phyloP scores from a whole-genome alignment of 2,329 filamentous ascomycete species.

The Diaporthe nobilis region DNA sequence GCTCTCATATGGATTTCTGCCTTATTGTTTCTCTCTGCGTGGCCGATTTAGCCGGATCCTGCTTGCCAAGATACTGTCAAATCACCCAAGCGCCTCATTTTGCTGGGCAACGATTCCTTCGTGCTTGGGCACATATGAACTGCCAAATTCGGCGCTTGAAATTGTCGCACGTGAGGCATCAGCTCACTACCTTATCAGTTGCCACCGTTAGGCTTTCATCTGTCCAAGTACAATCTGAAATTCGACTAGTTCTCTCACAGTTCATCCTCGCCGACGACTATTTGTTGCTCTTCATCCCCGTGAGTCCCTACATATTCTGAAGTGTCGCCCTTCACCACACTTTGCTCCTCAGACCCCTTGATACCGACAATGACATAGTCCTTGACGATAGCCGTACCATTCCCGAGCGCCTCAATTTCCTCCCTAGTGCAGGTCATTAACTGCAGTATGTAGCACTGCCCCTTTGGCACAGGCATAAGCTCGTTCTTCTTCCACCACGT shows the following conservation, averaged over 20 bases:
- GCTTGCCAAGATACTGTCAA: slow-evolving; percentile 4
- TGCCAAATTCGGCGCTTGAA: background rate
- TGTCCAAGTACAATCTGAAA: background rate
- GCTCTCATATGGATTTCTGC: background rate
- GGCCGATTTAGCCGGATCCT: slow-evolving; percentile 3
- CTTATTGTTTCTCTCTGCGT: background rate
- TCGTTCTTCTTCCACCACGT: slow-evolving; percentile 39
- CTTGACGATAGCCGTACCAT: slow-evolving; percentile 44
- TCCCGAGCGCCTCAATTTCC: slow-evolving; percentile 41
- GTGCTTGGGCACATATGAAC: background rate
- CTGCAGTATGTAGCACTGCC: slow-evolving; percentile 36
- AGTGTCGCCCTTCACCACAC: background rate
- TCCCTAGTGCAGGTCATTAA: slow-evolving; percentile 40
- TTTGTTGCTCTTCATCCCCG: background rate
- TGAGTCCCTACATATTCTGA: background rate
- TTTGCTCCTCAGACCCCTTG: background rate
- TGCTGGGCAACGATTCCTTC: slow-evolving; percentile 1
- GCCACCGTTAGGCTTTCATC: no score
- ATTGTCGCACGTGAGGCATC: background rate
- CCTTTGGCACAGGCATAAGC: slow-evolving; percentile 29
- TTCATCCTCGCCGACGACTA: background rate
- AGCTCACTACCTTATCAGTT: background rate
- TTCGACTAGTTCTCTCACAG: background rate
- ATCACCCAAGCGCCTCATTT: background rate
- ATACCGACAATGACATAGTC: slow-evolving; percentile 45